These are phyloP conservation scores for Obba rivulosa DNA, from an alignment of 768 basidiomycete genomes.

Conservation along the genomic window DNA sequence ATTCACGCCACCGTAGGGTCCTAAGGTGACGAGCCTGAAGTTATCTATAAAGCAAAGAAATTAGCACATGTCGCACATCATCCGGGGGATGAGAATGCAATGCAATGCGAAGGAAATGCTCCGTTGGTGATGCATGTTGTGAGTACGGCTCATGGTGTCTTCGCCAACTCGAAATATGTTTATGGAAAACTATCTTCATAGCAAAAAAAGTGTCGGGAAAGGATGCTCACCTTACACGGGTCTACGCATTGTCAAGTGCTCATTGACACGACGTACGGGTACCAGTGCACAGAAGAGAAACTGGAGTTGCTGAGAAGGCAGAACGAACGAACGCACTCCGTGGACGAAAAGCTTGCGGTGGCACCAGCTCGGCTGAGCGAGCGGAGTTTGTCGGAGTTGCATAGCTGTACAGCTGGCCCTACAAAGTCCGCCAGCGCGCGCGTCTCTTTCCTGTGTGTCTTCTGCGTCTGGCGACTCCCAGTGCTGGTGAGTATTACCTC, in stretches of 20 bases:
- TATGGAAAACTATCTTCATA: constrained; percentile 67
- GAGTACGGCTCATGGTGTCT: constrained; percentile 64
- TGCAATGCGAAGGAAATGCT: constrained; percentile 23
- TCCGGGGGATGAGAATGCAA: not conserved
- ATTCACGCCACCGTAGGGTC: not conserved
- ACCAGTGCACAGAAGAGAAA: no score
- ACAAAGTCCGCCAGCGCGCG: constrained; percentile 7
- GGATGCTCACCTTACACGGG: constrained; percentile 26
- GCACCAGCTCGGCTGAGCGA: no score
- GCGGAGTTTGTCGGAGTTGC: constrained; percentile 27
- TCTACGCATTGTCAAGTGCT: no score
- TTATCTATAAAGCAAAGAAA: not conserved
- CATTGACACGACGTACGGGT: no score
- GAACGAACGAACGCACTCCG: no score
- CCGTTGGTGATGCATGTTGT: constrained; percentile 69
- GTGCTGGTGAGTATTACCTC: constrained; percentile 12
- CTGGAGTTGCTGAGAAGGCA: no score
- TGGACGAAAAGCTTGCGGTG: no score
- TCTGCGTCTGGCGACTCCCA: constrained; percentile 6
- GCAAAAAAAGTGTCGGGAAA: constrained; percentile 14
- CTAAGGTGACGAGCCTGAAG: not conserved
- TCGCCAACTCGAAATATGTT: constrained; percentile 65
- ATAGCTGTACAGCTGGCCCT: constrained; percentile 38
- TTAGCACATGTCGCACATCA: not conserved
- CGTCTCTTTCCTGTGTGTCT: not conserved